Conservation (phyloP, 305 asterid genomes). For the Coffea humblotiana region DNA sequence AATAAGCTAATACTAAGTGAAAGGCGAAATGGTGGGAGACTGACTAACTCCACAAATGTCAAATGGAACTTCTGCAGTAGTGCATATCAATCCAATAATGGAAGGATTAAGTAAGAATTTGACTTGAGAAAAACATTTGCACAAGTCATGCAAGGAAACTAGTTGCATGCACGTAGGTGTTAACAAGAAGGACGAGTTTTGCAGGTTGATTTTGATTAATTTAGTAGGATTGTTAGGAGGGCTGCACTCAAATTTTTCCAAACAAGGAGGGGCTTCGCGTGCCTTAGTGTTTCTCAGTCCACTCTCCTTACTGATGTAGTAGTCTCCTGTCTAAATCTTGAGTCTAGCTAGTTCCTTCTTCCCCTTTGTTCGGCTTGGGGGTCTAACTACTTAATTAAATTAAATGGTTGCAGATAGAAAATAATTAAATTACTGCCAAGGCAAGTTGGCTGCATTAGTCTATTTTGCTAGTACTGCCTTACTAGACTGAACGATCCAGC, state of each 20-base stretch:
- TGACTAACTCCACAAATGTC: no score
- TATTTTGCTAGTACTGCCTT: not conserved
- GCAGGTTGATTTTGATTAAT: not conserved
- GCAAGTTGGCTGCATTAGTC: not conserved
- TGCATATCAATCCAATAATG: no score
- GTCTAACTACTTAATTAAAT: not conserved
- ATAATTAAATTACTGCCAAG: not conserved
- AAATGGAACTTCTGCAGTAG: no score
- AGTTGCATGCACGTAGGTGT: constrained; percentile 36
- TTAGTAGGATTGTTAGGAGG: not conserved
- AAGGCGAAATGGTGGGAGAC: no score
- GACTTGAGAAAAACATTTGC: constrained; percentile 4
- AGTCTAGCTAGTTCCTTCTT: not conserved
- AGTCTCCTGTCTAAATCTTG: no score
- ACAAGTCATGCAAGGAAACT: not conserved
- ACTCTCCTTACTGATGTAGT: not conserved
- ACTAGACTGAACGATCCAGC: not conserved
- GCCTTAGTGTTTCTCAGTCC: constrained; percentile 28
- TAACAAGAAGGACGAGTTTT: constrained; percentile 11
- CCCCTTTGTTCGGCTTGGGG: not conserved
- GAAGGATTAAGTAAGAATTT: no score
- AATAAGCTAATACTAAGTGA: no score
- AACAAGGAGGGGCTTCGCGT: constrained; percentile 35
- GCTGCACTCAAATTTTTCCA: constrained; percentile 23
- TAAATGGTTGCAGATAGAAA: not conserved